Base-by-base conservation (phyloP, 495 filamentous ascomycete genomes). In the Aspergillus avenaceus region DNA sequence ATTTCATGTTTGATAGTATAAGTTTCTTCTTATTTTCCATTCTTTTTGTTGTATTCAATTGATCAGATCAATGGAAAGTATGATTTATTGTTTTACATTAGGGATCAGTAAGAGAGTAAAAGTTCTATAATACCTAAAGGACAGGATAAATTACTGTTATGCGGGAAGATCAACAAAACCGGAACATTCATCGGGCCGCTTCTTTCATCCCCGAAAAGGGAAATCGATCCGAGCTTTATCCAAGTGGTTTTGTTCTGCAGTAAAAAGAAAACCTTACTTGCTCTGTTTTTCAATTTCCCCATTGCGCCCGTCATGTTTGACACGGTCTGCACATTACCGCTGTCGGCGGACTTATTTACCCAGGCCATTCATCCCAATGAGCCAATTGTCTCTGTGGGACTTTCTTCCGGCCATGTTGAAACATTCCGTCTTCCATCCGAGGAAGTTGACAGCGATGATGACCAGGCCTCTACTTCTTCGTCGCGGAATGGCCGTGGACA, bases 261-360 rank as follows among this genome's bases (percentile, higher is more conserved):
- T 24, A 46, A 52, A 49, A 52, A 42, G 41, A 46, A 14, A n/a
- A 38, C n/a, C n/a, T n/a, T 32, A 42, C 21, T 38, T 27, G 41
- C n/a, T n/a, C n/a, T 9, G 32, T 14, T 16, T 32, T 36, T 16
- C 19, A 19, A 31, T 47, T 40, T 41, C 41, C 22, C 37, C 16
- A 44, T 26, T 14, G 19, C 16, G 12, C 23, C 27, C 52, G 54
- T 56, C 56, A 86, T 85, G 86, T 85, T 90, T 60, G 89, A 96
- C 64, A 91, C 84, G 49, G 78, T 95, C 51, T 96, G 91, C 75
- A 88, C 86, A n/a, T 77, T 97, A 14, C 86, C 90, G 50, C 81
- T 98, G 28, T 76, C 83, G 32, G 78, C 89, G 53, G 95, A 98
- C 56, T 76, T 98, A 58, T 96, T 98, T 74, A 64, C 88, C 1